These are phyloP conservation scores for Aphanomyces euteiches DNA, from an alignment of 352 stramenopile species.

Conservation along the genomic window DNA sequence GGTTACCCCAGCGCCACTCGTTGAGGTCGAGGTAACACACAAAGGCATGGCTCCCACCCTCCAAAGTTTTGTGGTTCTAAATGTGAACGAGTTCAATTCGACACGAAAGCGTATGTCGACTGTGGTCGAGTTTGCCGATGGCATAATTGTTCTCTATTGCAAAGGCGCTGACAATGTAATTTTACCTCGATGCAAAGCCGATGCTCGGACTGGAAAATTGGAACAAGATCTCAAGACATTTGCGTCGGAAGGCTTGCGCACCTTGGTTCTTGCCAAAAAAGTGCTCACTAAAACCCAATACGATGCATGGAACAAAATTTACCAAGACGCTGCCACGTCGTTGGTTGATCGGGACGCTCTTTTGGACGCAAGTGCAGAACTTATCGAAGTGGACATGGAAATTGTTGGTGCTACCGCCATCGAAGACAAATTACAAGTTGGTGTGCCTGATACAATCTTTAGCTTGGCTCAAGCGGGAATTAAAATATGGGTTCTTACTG, in stretches of 20 bases:
- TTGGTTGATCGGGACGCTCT: constrained; percentile 48
- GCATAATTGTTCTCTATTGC: constrained; percentile 1
- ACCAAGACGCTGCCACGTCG: constrained; percentile 51
- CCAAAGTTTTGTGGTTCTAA: constrained; percentile 46
- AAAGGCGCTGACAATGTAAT: constrained; percentile 87
- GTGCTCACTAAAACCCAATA: constrained; percentile 57
- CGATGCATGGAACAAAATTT: constrained; percentile 50
- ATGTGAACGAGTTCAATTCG: constrained; percentile 66
- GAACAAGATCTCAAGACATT: constrained; percentile 64
- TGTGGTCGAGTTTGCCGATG: constrained; percentile 36
- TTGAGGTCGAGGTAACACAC: constrained; percentile 49
- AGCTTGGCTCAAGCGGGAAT: constrained; percentile 92
- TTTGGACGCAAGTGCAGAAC: constrained; percentile 50
- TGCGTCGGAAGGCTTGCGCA: constrained; percentile 77
- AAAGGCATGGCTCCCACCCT: constrained; percentile 31
- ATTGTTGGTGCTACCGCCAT: constrained; percentile 93
- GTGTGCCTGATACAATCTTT: constrained; percentile 90
- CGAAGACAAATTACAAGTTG: constrained; percentile 95
- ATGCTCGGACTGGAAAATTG: constrained; percentile 48
- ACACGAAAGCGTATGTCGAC: constrained; percentile 77
- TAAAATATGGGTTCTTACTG: constrained; percentile 97
- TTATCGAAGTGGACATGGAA: constrained; percentile 69
- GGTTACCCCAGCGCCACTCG: constrained; percentile 42
- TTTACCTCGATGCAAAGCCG: constrained; percentile 46
- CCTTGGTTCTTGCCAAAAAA: constrained; percentile 63